Conservation (phyloP, 495 filamentous ascomycete genomes). For the Platismatia glauca region DNA sequence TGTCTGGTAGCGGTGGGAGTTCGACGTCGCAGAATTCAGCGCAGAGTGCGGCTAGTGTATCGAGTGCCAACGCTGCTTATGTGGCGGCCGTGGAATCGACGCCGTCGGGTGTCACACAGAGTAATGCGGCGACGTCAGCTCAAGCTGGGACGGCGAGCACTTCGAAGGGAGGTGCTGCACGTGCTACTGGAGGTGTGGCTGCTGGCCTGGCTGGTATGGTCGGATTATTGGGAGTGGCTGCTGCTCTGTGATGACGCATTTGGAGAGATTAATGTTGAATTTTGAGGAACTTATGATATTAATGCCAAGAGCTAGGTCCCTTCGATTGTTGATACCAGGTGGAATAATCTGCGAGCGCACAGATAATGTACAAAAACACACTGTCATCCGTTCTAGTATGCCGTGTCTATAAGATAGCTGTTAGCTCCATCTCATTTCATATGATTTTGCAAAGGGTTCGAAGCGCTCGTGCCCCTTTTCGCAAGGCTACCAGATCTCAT, state of each 20-base stretch:
- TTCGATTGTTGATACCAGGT: background rate
- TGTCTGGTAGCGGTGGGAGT: conserved; percentile 9
- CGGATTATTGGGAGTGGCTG: conserved; percentile 18
- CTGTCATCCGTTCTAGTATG: background rate
- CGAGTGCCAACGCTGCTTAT: conserved; percentile 12
- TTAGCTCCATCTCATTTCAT: background rate
- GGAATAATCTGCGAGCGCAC: background rate
- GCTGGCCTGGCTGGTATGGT: conserved; percentile 16
- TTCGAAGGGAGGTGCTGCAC: conserved; percentile 9
- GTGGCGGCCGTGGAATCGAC: conserved; percentile 9
- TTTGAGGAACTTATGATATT: background rate
- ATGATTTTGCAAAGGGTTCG: background rate
- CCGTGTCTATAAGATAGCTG: conserved; percentile 1
- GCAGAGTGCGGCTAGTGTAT: background rate
- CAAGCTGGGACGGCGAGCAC: conserved; percentile 1
- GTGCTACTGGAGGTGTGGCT: conserved; percentile 15
- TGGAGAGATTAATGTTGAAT: background rate
- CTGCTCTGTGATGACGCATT: background rate
- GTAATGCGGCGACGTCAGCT: background rate
- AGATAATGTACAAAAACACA: background rate
- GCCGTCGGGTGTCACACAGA: background rate
- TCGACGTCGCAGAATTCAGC: conserved; percentile 2
- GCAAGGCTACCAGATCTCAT: background rate
- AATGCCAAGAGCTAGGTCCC: background rate
- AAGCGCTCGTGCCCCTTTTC: background rate